Percentiles rank a stretch among this genome's conserved stretches.
Evolutionary conservation across 164 flowering plant genomes (phyloP).

Genomic region (Platanus orientalis): DNA sequence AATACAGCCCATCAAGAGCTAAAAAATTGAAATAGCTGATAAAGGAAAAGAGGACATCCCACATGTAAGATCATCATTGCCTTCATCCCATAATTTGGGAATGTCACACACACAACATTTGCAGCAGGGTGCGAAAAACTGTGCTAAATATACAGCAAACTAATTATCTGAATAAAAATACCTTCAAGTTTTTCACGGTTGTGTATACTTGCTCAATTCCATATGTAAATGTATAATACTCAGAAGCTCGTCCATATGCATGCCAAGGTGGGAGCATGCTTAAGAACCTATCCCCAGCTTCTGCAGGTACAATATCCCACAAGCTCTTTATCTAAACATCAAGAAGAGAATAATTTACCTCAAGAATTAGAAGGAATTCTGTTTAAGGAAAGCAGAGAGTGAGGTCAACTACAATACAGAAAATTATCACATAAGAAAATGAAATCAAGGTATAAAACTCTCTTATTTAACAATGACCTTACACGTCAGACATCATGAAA

Average conservation of each 20-base stretch:
- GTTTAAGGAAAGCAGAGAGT: background rate
- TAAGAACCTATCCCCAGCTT: conserved; percentile 72
- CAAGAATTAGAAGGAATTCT: background rate
- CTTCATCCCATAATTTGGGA: no score
- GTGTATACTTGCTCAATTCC: conserved; percentile 90
- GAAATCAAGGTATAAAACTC: background rate
- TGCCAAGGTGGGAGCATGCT: conserved; percentile 99
- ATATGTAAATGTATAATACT: conserved; percentile 67
- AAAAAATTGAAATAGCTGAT: background rate
- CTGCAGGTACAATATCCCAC: conserved; percentile 78
- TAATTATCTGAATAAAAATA: conserved; percentile 20
- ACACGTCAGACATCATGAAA: background rate
- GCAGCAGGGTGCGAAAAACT: no score
- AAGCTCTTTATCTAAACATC: conserved; percentile 53
- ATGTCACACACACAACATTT: no score
- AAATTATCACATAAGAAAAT: background rate
- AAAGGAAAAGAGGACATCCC: conserved; percentile 1
- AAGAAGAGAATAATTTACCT: background rate
- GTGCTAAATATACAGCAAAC: background rate
- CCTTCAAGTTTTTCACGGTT: conserved; percentile 72
- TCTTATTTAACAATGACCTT: no score
- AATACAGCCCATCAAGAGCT: background rate
- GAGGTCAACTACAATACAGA: background rate
- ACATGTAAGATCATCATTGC: no score
- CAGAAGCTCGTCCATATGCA: conserved; percentile 87